Evolutionary conservation across 2,329 filamentous ascomycete genomes (phyloP).

Genomic region (Clonostachys rosea): DNA sequence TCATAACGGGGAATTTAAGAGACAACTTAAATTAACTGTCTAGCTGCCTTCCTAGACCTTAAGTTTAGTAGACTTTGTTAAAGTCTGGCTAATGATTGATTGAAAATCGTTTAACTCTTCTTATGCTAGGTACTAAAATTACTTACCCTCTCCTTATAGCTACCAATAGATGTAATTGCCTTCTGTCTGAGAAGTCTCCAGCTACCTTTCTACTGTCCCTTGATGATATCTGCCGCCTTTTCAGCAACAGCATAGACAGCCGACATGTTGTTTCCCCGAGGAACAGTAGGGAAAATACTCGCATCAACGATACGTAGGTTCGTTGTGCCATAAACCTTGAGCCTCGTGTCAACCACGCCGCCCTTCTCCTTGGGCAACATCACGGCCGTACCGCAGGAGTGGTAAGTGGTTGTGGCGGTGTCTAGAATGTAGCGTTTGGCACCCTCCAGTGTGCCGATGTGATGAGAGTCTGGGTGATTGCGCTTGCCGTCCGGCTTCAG

Average conservation of each 20-base stretch:
- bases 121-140: too few species aligned
- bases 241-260: slow-evolving; percentile 9
- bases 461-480: background rate
- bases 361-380: slow-evolving; percentile 38
- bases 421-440: slow-evolving; percentile 24
- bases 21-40: too few species aligned
- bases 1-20: too few species aligned
- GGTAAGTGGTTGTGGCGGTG: slow-evolving; percentile 31
- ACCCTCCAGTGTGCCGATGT: slow-evolving; percentile 9
- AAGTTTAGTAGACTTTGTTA: too few species aligned
- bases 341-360: slow-evolving; percentile 15
- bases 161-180: too few species aligned
- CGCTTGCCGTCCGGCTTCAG: slow-evolving; percentile 26
- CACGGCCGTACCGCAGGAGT: slow-evolving; percentile 41
- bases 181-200: too few species aligned
- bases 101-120: too few species aligned
- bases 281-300: slow-evolving; percentile 8
- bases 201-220: background rate
- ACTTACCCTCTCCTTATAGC: too few species aligned
- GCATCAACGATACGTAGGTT: slow-evolving; percentile 9
- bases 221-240: slow-evolving; percentile 5
- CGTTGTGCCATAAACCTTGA: slow-evolving; percentile 5
- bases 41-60: too few species aligned
- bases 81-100: too few species aligned
- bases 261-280: slow-evolving; percentile 6